A percentile compares a stretch with the other conserved stretches of the same genome.
phyloP scores from a whole-genome alignment of 306 rosid species.

The Morella rubra region DNA sequence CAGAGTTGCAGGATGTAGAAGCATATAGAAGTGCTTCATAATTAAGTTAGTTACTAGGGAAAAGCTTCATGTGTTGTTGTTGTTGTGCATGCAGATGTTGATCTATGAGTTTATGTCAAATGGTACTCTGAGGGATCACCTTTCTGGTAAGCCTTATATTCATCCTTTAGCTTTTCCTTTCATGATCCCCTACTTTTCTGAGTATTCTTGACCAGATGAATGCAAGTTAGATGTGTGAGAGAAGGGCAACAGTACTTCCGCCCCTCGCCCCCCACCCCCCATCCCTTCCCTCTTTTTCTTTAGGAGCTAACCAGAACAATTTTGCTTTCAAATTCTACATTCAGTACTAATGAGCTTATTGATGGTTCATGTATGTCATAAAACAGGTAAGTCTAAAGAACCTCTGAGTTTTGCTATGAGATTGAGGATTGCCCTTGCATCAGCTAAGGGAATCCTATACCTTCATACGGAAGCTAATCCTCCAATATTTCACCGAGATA shows the following conservation, averaged over 20 bases:
- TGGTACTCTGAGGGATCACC: conserved; percentile 87
- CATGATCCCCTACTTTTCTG: conserved; percentile 1
- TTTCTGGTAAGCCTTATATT: conserved; percentile 60
- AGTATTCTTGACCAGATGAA: neutral
- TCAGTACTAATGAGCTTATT: neutral
- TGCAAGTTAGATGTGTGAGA: neutral
- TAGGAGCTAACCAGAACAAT: neutral
- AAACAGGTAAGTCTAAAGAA: conserved; percentile 52
- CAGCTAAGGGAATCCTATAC: conserved; percentile 87
- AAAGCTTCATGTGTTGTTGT: conserved; percentile 17
- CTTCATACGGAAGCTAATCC: conserved; percentile 97
- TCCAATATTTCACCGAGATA: conserved; percentile 94
- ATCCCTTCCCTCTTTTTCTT: neutral
- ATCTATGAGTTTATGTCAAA: conserved; percentile 87
- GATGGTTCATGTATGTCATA: conserved; percentile 20
- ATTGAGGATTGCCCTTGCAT: conserved; percentile 71
- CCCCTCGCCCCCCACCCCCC: neutral
- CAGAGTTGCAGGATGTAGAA: neutral
- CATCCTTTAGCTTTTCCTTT: conserved; percentile 11
- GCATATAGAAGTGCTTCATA: neutral
- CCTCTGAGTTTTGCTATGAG: conserved; percentile 68
- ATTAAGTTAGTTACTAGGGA: conserved; percentile 18
- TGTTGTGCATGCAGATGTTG: conserved; percentile 77
- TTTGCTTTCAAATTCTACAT: neutral
- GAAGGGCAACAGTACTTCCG: neutral